phyloP scores from a whole-genome alignment of 1,284 basidiomycete species.

The Ceratobasidium theobromae region DNA sequence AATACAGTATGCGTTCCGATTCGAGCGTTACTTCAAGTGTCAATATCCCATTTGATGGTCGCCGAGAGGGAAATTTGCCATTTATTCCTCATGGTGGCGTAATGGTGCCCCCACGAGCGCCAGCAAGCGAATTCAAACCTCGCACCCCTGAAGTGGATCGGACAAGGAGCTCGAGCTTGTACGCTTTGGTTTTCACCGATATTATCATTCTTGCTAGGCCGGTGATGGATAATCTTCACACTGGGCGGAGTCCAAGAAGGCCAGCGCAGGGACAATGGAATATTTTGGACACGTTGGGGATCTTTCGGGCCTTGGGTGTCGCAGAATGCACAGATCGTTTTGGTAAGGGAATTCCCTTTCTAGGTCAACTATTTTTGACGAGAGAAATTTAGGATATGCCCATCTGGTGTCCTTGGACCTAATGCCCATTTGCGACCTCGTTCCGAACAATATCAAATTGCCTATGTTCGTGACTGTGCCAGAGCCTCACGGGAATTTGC shows the following conservation, averaged over 20 bases:
- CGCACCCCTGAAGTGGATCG: not conserved
- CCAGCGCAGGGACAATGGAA: conserved; percentile 45
- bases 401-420: conserved; percentile 54
- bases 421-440: conserved; percentile 51
- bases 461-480: conserved; percentile 44
- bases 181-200: conserved; percentile 70
- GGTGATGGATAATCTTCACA: conserved; percentile 37
- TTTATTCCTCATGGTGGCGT: conserved; percentile 11
- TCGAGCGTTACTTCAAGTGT: conserved; percentile 28
- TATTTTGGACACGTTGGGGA: conserved; percentile 55
- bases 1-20: conserved; percentile 23
- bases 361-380: not conserved
- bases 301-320: conserved; percentile 58
- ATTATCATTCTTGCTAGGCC: conserved; percentile 56
- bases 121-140: no score
- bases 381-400: conserved; percentile 39
- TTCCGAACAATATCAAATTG: conserved; percentile 49
- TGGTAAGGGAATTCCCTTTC: conserved; percentile 35
- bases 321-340: conserved; percentile 43
- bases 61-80: not conserved
- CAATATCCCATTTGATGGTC: not conserved
- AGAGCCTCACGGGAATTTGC: conserved; percentile 6
- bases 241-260: conserved; percentile 38
- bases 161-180: conserved; percentile 42
- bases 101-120: no score